Base-by-base conservation (phyloP, 2,329 filamentous ascomycete genomes). In the Aureobasidium sp. region DNA sequence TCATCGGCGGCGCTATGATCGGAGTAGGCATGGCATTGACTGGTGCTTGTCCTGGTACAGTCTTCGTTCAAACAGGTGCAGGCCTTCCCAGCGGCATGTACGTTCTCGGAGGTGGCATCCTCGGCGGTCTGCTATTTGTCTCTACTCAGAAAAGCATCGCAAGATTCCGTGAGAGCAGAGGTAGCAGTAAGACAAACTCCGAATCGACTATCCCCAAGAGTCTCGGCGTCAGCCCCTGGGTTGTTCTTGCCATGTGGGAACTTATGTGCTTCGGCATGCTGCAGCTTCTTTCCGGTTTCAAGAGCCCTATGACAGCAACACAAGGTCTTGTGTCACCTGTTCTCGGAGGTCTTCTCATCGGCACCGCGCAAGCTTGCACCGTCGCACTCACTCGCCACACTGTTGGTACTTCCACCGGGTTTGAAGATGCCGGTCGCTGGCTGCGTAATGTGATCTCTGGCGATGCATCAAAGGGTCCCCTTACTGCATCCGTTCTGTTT, bases 21-120 rank as follows among this genome's bases (percentile, higher is more conserved):
- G 86, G 87, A 39, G 71, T 80, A n/a, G 87, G 87, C 61, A 87
- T 89, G 85, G 79, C 83, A 6, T 73, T 88, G 17, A 82, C 85
- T 0, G 85, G 85, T 9, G 82, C 85, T 0, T 88, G 86, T 63
- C 85, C 87, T 0, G 87, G 87, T 0, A 87, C 85, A 0, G 78
- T 87, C 6, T 79, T 87, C 53, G 80, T 82, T 0, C 86, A 89
- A 13, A 80, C 82, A 1, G 74, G 85, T 2, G 79, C 81, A 0
- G 84, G 64, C 17, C 53, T 57, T 4, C 34, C 39, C 12, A 62
- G 60, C 13, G 63, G 83, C 0, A 70, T 78, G 42, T 81, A 78
- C 59, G 80, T 82, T 0, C 72, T 87, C 1, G 72, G 74, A 0
- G 86, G 87, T 7, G 81, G 79, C 27, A 64, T 84, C 0, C 64